These are phyloP conservation scores for Penicillium brasilianum DNA, from an alignment of 2,329 filamentous ascomycete species.

Conservation along the genomic window DNA sequence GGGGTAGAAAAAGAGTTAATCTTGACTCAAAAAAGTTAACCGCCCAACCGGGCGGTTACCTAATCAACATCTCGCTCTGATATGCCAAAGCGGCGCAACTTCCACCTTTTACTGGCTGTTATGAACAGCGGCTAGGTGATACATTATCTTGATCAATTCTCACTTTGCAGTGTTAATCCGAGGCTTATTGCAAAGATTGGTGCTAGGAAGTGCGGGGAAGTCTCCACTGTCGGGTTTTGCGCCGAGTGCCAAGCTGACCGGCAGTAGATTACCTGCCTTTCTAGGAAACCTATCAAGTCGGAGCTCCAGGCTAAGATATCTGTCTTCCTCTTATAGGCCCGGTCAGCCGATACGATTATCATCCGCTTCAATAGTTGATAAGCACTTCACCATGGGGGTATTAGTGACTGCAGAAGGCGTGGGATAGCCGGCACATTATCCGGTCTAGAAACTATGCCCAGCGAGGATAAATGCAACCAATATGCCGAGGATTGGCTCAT, in stretches of 20 bases:
- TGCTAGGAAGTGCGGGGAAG: constrained; percentile 11
- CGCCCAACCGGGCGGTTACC: constrained; percentile 1
- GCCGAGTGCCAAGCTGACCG: constrained; percentile 5
- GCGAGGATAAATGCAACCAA: constrained; percentile 2
- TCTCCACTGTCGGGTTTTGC: constrained; percentile 9
- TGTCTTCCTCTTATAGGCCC: not conserved
- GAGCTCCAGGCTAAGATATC: constrained; percentile 2
- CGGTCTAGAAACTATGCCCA: not conserved
- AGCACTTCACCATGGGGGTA: not conserved
- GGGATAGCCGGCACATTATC: not conserved
- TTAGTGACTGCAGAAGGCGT: not conserved
- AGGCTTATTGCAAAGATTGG: constrained; percentile 4
- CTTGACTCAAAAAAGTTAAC: constrained; percentile 1
- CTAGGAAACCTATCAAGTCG: constrained; percentile 15
- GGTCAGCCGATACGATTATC: not conserved
- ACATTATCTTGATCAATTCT: not conserved
- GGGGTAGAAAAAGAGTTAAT: not conserved
- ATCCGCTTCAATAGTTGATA: not conserved
- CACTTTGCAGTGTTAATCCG: not conserved
- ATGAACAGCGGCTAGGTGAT: not conserved
- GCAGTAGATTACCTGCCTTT: constrained; percentile 12
- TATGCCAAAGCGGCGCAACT: not conserved
- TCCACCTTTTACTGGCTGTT: not conserved
- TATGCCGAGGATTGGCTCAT: not conserved
- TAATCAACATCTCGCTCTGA: constrained; percentile 12